Conservation (phyloP, 208 protist species). For the Tritrichomonas foetus region DNA sequence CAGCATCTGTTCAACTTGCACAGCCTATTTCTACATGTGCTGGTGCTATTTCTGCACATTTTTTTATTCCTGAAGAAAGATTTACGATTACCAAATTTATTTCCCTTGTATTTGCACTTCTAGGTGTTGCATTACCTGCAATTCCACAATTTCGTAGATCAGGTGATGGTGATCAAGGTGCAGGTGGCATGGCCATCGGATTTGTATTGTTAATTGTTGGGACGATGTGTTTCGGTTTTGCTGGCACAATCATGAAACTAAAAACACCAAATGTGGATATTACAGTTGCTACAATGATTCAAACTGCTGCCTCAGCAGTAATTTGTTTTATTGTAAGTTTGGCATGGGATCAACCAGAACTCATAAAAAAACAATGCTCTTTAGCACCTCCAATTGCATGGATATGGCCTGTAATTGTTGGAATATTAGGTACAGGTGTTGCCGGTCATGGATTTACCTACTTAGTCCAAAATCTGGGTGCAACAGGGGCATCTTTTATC, state of each 20-base stretch:
- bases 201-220: not conserved
- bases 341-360: not conserved
- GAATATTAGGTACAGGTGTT: not conserved
- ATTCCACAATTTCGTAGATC: conserved; percentile 6
- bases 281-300: not conserved
- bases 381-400: not conserved
- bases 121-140: not conserved
- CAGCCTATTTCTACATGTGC: not conserved
- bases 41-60: not conserved
- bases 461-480: not conserved
- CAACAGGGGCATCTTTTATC: not conserved
- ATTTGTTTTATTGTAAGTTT: not conserved
- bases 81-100: not conserved
- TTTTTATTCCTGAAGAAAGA: not conserved
- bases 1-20: not conserved
- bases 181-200: not conserved
- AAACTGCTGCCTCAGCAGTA: not conserved
- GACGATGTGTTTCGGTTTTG: not conserved
- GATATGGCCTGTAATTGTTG: not conserved
- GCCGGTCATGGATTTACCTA: not conserved
- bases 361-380: not conserved
- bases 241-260: not conserved
- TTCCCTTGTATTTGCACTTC: not conserved
- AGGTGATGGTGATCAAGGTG: no score
- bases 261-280: not conserved